Evolutionary conservation across 2,329 filamentous ascomycete species (phyloP), one percentile per base, ranked within the genome.

Genomic region (Claviceps sp.): DNA sequence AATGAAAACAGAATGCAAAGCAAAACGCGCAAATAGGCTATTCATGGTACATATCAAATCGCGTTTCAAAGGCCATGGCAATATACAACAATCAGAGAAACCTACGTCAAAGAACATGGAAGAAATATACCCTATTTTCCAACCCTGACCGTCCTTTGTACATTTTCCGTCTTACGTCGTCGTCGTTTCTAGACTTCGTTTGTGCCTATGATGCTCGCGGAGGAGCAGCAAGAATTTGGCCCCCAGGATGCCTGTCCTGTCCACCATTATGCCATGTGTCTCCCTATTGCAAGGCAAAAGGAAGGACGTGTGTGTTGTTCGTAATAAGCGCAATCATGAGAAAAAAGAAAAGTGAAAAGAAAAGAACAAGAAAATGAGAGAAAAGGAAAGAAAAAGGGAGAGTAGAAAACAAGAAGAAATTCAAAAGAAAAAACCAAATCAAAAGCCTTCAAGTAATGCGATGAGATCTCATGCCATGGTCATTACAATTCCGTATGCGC

Each of bases 401-500:
- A 22, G 4, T 34, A 34, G 9, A 34, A 34, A 11, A 11, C 9
- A 11, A 11, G 1, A 34, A 34, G 30, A 34, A 34, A 11, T 30
- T 30, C 26, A 30, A 11, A 34, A 37, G 30, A 60, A 63, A 59
- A 62, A 63, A 11, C 4, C 4, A 34, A 34, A 11, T 59, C 63
- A 63, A 55, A 57, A 63, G 69, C 67, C 63, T 70, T 62, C 62
- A 58, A 62, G 20, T 46, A n/a, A 22, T 38, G 37, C 46, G 14
- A 50, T 50, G 47, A 54, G 8, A 52, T 54, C 38, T 44, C 46
- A 47, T 50, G 50, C 49, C 41, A 40, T 67, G 63, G 62, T 70
- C 67, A 67, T 69, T 68, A 69, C 63, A 68, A 67, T 56, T 60
- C 56, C 63, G 63, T 64, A 69, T 48, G 42, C 49, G 47, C 41